Evolutionary conservation across 306 rosid species (phyloP), one percentile per base, ranked within the genome.

Genomic region (Neltuma alba): DNA sequence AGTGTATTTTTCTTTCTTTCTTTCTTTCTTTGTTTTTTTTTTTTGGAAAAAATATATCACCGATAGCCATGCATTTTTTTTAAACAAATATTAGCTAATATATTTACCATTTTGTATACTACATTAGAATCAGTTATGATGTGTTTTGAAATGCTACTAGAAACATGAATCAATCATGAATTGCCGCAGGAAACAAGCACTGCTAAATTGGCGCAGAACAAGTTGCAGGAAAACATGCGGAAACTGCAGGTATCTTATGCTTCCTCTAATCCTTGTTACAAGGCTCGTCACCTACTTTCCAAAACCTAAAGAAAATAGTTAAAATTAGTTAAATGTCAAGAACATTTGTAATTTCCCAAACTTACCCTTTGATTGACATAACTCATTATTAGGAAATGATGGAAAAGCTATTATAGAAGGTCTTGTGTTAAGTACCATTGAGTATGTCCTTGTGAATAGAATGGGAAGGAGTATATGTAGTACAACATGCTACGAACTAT

Each of bases 171-270:
- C 63, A 64, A 76, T 52, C 72, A 48, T 58, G 61, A 75, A 33
- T 42, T 76, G 47, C 60, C 44, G 79, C 90, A 94, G 99, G 96
- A 90, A 84, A 31, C 88, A 76, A 77, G 85, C 45, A 67, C 18
- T 74, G 96, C 98, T 55, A 90, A 82, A 84, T 64, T 82, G 76
- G 90, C 97, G 74, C 83, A 90, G 62, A 83, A 82, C 89, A 95
- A 85, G 89, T 89, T 93, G 66, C 96, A 84, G 40, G 99, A 93
- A 36, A 92, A 90, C 68, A 30, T 54, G n/a, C 76, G 42, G 20
- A 92, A 84, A 67, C 83, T 91, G 58, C 88, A 92, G 97, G 94
- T 88, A 87, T 76, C 68, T 67, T 41, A 55, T 41, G 18, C 23
- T 48, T 23, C 18, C 55, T 18, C 23, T 23, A 5, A 48, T 48